Base-by-base conservation (phyloP, 1,139 yeast genomes). In the Blastobotrys persicus region DNA sequence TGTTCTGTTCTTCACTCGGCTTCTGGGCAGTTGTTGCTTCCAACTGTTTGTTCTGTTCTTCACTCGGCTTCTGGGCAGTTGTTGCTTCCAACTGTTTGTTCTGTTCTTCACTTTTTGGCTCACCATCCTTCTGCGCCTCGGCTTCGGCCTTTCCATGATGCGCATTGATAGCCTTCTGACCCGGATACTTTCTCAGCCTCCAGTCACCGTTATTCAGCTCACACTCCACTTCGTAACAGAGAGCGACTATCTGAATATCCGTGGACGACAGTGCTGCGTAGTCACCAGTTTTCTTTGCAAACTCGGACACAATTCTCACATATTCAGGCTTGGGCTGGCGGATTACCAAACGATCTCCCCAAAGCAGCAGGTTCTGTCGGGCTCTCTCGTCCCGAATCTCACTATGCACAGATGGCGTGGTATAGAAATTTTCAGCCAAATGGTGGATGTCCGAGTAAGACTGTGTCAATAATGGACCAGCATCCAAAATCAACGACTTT, bases 201-300 rank as follows among this genome's bases (percentile, higher is more conserved):
- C 81, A 75, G 49, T 79, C 82, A 13, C 94, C 94, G 28, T 76
- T 72, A 59, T 84, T 83, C 49, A 75, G 62, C 63, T 88, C 92
- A 43, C 76, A 74, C 57, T 91, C 96, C 46, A 94, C 68, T 65
- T 92, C 97, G 64, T 89, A 88, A 1, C 96, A 83, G 59, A 92
- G 74, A 0, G 99, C 98, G 54, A 94, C 77, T 50, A 94, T 83
- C 62, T 89, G 96, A 43, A 94, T 73, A 83, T 92, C 99, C 56
- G 95, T 91, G 12, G 83, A 79, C 55, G 96, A 88, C 53, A 94
- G 75, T 3, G 92, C 98, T 2, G 87, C 74, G 58, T 76, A 85
- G 71, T 94, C 99, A 63, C 99, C 98, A 0, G 98, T 91, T 49
- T 85, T 72, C 62, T 80, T 85, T 17, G 98, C 85, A 72, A 92